Evolutionary conservation across 2,329 filamentous ascomycete genomes (phyloP).

Genomic region (Didymella keratinophila): DNA sequence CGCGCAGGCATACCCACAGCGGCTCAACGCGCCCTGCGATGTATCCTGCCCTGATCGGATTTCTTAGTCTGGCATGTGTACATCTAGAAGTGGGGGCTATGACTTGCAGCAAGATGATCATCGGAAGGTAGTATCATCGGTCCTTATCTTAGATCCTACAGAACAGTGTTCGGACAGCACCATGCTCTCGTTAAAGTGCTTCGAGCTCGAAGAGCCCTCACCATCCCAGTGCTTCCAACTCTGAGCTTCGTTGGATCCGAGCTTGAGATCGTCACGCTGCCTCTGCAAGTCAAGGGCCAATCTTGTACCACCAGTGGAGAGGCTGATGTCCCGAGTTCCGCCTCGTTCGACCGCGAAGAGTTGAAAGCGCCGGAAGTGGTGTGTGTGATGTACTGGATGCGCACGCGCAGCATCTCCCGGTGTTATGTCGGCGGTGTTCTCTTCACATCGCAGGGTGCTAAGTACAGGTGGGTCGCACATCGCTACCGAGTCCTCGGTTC

Average conservation of each 20-base stretch:
- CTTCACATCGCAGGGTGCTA: not conserved
- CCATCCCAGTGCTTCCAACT: not conserved
- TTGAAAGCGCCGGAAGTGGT: too few relatives aligned
- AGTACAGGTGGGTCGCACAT: not conserved
- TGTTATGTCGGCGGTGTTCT: not conserved
- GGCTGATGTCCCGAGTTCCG: not conserved
- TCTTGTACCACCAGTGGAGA: too few relatives aligned
- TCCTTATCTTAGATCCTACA: too few relatives aligned
- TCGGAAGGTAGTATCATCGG: not conserved
- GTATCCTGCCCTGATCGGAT: not conserved
- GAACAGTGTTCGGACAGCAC: not conserved
- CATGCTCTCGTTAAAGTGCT: too few relatives aligned
- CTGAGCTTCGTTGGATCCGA: too few relatives aligned
- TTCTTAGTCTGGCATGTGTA: not conserved
- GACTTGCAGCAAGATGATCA: not conserved
- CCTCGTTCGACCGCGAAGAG: not conserved
- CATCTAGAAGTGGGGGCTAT: not conserved
- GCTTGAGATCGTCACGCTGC: not conserved
- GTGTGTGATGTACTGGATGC: not conserved
- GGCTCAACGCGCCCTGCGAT: not conserved
- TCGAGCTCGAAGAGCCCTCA: not conserved
- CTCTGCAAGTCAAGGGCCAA: not conserved
- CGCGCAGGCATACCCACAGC: not conserved
- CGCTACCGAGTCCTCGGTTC: slow-evolving; percentile 1
- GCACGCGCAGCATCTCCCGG: not conserved